These are phyloP conservation scores for Psilocybe cubensis DNA, from an alignment of 768 basidiomycete species.

Conservation along the genomic window DNA sequence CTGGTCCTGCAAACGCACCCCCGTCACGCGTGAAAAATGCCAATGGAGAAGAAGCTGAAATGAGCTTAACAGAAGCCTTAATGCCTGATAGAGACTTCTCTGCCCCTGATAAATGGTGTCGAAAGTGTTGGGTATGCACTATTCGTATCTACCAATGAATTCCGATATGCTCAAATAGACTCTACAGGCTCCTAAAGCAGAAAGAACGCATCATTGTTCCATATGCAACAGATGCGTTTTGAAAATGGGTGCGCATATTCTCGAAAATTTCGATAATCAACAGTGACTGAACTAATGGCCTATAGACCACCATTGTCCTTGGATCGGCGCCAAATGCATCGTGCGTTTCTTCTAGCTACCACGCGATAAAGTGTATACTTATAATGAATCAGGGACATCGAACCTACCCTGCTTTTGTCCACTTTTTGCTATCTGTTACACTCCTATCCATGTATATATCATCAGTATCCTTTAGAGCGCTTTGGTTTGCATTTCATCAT, in stretches of 20 bases:
- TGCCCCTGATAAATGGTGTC: slow-evolving; percentile 71
- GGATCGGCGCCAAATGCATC: slow-evolving; percentile 79
- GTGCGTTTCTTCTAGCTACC: slow-evolving; percentile 44
- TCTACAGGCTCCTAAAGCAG: slow-evolving; percentile 67
- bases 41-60: slow-evolving; percentile 38
- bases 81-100: slow-evolving; percentile 55
- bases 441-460: slow-evolving; percentile 66
- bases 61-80: slow-evolving; percentile 64
- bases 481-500: slow-evolving; percentile 70
- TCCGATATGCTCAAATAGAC: neutral
- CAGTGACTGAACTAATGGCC: slow-evolving; percentile 11
- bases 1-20: slow-evolving; percentile 57
- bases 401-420: slow-evolving; percentile 84
- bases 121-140: slow-evolving; percentile 66
- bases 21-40: slow-evolving; percentile 18
- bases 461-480: slow-evolving; percentile 50
- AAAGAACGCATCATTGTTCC: slow-evolving; percentile 79
- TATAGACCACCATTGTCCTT: slow-evolving; percentile 86
- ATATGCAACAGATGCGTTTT: slow-evolving; percentile 78
- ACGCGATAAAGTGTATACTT: neutral
- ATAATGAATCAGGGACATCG: slow-evolving; percentile 63
- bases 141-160: neutral
- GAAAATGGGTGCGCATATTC: slow-evolving; percentile 73
- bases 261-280: neutral
- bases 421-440: slow-evolving; percentile 70